Evolutionary conservation across 1,284 basidiomycete genomes (phyloP).

Genomic region (Fomitopsis palustris): DNA sequence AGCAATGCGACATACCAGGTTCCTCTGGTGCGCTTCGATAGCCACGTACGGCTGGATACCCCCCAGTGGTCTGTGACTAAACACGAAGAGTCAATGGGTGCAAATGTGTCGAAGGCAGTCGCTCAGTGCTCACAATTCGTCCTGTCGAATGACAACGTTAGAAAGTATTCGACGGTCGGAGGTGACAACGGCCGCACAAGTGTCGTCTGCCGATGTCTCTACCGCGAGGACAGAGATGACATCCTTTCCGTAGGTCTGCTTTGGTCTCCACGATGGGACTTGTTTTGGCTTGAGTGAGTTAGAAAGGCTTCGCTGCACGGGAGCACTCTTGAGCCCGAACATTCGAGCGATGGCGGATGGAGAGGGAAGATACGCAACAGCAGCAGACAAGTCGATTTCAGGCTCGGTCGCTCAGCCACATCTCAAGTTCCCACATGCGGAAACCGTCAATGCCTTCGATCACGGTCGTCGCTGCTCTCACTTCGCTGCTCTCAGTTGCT

Average conservation of each 20-base stretch:
- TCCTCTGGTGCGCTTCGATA: conserved; percentile 69
- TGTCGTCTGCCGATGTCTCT: conserved; percentile 87
- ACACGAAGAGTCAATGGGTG: neutral
- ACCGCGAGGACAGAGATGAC: conserved; percentile 71
- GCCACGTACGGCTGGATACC: conserved; percentile 85
- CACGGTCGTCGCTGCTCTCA: neutral
- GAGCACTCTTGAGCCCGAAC: too few relatives aligned
- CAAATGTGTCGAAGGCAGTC: neutral
- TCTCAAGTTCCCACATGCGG: too few relatives aligned
- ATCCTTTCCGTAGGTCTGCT: neutral
- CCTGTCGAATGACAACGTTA: conserved; percentile 82
- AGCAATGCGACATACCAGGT: conserved; percentile 53
- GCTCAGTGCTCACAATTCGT: conserved; percentile 48
- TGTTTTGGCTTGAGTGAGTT: neutral
- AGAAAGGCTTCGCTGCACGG: too few relatives aligned
- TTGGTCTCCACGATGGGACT: neutral
- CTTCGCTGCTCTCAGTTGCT: neutral
- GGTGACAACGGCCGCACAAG: conserved; percentile 80
- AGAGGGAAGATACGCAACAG: too few relatives aligned
- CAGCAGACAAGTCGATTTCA: too few relatives aligned
- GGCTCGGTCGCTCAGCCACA: too few relatives aligned
- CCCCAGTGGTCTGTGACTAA: conserved; percentile 64
- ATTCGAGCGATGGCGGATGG: too few relatives aligned
- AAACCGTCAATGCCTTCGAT: too few relatives aligned
- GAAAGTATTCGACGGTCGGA: conserved; percentile 68